Evolutionary conservation across 306 rosid species (phyloP).

Genomic region (Cucurbita ficifolia): DNA sequence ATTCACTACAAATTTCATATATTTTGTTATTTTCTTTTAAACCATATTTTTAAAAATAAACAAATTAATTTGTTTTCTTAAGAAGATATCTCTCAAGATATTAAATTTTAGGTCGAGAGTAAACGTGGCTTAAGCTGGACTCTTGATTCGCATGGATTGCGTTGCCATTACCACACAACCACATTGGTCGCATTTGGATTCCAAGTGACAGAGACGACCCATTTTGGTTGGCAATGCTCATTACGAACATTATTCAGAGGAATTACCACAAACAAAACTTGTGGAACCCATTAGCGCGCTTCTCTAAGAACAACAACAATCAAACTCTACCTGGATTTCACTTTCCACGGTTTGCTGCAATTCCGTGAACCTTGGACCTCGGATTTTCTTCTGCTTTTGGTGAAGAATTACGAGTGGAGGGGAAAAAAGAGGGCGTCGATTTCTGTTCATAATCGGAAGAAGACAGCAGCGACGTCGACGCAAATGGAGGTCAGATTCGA

Average conservation of each 20-base stretch:
- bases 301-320: not conserved
- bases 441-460: not conserved
- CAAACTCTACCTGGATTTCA: not conserved
- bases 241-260: not conserved
- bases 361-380: slow-evolving; percentile 4
- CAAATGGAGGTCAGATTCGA: not conserved
- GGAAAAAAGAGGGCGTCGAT: not conserved
- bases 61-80: too few species aligned
- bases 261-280: not conserved
- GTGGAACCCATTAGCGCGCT: not conserved
- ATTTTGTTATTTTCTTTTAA: too few species aligned
- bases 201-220: not conserved
- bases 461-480: not conserved
- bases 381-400: not conserved
- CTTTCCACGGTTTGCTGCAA: not conserved
- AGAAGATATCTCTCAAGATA: too few species aligned
- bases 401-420: not conserved
- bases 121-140: too few species aligned
- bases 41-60: too few species aligned
- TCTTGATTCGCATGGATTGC: not conserved
- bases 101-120: too few species aligned
- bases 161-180: not conserved
- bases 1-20: too few species aligned
- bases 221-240: not conserved
- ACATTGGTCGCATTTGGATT: not conserved